Base-by-base conservation (phyloP, 2,329 filamentous ascomycete species). In the Tetracladium maxilliforme region DNA sequence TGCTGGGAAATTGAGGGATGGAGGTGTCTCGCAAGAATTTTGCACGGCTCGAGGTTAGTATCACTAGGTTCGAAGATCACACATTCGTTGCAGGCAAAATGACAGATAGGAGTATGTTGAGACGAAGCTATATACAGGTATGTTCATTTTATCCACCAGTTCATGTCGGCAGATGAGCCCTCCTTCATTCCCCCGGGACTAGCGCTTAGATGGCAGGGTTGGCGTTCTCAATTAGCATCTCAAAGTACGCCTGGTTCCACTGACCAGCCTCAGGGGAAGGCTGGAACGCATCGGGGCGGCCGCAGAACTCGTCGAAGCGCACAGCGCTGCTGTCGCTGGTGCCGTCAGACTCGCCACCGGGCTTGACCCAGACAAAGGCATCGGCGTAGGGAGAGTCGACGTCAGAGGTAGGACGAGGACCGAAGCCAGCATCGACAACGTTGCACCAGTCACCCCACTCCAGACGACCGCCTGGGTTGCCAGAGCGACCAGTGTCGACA, bases 321-420 rank as follows among this genome's bases (percentile, higher is more conserved):
- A 42, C 24, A 7, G 61, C 47, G 16, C 38, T 40, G 15, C 41
- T 45, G 30, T 60, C 37, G 4, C 51, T 56, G 14, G 47, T 51
- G 33, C 47, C 47, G 30, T 51, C 46, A 28, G 39, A 41, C 43
- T 65, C 61, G 32, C 61, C 61, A 34, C 73, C 73, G 5, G 73
- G 73, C 60, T 78, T 79, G 37, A 77, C 54, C 73, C 73, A 78
- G 29, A 77, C 72, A 35, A 78, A 72, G 20, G 72, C 70, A 43
- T 79, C 74, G 17, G 64, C 54, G 11, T 72, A 51, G 3, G 48
- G 41, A 33, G 70, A 58, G 10, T 64, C 67, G 7, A 72, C 78
- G 41, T 66, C 53, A n/a, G 68, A 56, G 4, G 64, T 64, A 3
- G 71, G 70, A n/a, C 69, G 61, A n/a, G 49, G 47, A 31, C 73